A percentile compares a stretch with the other conserved stretches of the same genome.
These are phyloP conservation scores for Solanum hybrid DNA, from an alignment of 305 asterid genomes.

Conservation along the genomic window DNA sequence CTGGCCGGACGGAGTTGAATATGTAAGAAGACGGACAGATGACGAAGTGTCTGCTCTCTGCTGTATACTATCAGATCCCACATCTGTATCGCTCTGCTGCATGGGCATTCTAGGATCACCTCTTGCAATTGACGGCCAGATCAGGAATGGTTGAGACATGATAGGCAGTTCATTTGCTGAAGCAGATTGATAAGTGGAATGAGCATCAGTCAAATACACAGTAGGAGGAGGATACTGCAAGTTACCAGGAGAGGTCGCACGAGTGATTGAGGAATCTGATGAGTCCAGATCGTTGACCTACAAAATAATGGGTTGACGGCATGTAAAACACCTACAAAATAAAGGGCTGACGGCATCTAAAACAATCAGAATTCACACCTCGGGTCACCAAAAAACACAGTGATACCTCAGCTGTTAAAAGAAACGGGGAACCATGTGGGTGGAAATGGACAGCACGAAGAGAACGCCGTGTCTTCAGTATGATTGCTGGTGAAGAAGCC, in stretches of 20 bases:
- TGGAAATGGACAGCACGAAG: constrained; percentile 97
- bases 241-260: constrained; percentile 78
- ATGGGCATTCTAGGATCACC: constrained; percentile 36
- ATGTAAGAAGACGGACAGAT: constrained; percentile 76
- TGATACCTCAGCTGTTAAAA: constrained; percentile 91
- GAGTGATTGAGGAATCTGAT: constrained; percentile 77
- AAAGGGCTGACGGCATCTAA: constrained; percentile 2
- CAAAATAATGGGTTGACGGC: constrained; percentile 14
- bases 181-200: constrained; percentile 45
- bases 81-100: constrained; percentile 35
- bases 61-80: constrained; percentile 29
- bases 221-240: constrained; percentile 85
- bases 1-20: constrained; percentile 86
- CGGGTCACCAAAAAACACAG: constrained; percentile 11
- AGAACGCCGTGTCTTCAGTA: constrained; percentile 86
- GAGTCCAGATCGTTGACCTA: constrained; percentile 93
- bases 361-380: constrained; percentile 6
- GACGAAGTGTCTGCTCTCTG: constrained; percentile 58
- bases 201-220: constrained; percentile 67
- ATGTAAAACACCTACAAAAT: constrained; percentile 39
- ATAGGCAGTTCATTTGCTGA: constrained; percentile 60
- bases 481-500: constrained; percentile 65
- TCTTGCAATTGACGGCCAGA: constrained; percentile 63
- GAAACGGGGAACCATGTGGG: constrained; percentile 85
- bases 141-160: constrained; percentile 60